A percentile compares a stretch with the other conserved stretches of the same genome.
Conservation (phyloP, 148 eudicot genomes). For the Silene uniflora region DNA sequence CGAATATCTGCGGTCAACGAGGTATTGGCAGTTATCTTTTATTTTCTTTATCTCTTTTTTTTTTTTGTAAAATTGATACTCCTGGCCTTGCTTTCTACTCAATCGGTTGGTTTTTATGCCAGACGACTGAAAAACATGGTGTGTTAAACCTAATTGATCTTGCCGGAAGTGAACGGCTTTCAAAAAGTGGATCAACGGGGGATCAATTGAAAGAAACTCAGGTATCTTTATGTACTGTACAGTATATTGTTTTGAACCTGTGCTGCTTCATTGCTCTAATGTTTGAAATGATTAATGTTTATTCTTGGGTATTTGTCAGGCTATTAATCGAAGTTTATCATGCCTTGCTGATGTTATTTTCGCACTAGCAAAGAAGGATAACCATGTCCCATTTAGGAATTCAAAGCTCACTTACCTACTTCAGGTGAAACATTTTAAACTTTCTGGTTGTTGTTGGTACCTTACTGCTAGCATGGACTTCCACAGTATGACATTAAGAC, state of each 20-base stretch:
- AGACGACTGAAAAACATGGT: constrained; percentile 80
- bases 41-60: not conserved
- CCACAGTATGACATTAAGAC: not conserved
- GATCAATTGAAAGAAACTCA: constrained; percentile 74
- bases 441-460: not conserved
- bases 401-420: constrained; percentile 77
- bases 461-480: not conserved
- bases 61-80: not conserved
- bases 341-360: constrained; percentile 67
- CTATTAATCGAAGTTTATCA: constrained; percentile 72
- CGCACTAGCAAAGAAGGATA: constrained; percentile 79
- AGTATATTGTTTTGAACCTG: not conserved
- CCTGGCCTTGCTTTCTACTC: not conserved
- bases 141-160: constrained; percentile 71
- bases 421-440: constrained; percentile 38
- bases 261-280: not conserved
- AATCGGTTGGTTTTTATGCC: not conserved
- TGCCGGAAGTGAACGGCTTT: constrained; percentile 81
- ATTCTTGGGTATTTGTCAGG: constrained; percentile 28
- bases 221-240: constrained; percentile 28
- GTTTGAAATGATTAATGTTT: not conserved
- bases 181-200: constrained; percentile 80
- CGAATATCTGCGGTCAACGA: constrained; percentile 67
- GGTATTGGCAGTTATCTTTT: constrained; percentile 30
- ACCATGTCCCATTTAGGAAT: constrained; percentile 71